phyloP scores from a whole-genome alignment of 345 rosid genomes.

The Moringa oleifera region DNA sequence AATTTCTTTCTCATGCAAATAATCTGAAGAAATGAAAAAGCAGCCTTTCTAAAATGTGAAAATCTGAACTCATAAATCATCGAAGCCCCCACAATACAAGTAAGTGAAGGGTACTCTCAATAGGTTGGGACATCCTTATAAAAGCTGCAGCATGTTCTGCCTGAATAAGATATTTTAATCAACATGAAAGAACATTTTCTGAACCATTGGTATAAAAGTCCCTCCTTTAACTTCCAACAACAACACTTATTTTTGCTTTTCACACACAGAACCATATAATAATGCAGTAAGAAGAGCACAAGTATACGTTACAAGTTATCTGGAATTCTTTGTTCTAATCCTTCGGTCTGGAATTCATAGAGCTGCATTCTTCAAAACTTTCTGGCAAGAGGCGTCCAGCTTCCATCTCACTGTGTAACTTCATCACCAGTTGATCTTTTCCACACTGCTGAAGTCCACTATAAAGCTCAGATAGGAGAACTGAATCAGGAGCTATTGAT shows the following conservation, averaged over 20 bases:
- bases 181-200: background rate
- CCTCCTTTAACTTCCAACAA: background rate
- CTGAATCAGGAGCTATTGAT: slow-evolving; percentile 38
- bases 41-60: too few relatives aligned
- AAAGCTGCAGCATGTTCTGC: too few relatives aligned
- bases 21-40: too few relatives aligned
- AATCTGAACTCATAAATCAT: too few relatives aligned
- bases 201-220: background rate
- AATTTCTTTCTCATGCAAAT: too few relatives aligned
- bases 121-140: too few relatives aligned
- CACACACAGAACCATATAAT: background rate
- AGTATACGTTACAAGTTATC: background rate
- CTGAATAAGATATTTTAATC: too few relatives aligned
- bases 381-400: slow-evolving; percentile 28
- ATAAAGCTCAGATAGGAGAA: slow-evolving; percentile 32
- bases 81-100: too few relatives aligned
- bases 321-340: background rate
- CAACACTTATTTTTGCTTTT: background rate
- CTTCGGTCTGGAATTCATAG: slow-evolving; percentile 2
- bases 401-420: slow-evolving; percentile 40
- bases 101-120: too few relatives aligned
- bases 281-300: background rate
- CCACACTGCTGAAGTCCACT: slow-evolving; percentile 46
- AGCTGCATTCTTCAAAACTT: slow-evolving; percentile 21
- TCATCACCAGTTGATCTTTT: slow-evolving; percentile 39